Evolutionary conservation across 805 yeast genomes (phyloP).

Genomic region (Jamesozyma gamospora): DNA sequence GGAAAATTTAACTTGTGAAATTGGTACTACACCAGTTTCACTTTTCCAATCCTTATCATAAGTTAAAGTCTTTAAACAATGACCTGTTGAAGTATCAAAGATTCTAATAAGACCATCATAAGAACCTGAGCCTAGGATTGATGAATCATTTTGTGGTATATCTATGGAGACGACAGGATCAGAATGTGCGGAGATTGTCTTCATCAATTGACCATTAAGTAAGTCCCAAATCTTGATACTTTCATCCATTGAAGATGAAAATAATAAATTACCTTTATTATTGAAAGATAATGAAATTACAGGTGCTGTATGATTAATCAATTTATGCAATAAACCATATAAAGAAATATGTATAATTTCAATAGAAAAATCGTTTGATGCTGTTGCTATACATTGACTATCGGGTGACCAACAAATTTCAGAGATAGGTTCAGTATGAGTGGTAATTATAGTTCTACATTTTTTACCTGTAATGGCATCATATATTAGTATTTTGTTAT

Average conservation of each 20-base stretch:
- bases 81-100: slow-evolving; percentile 83
- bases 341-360: slow-evolving; percentile 53
- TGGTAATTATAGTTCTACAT: slow-evolving; percentile 11
- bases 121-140: slow-evolving; percentile 71
- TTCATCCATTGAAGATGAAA: slow-evolving; percentile 84
- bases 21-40: slow-evolving; percentile 47
- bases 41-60: slow-evolving; percentile 67
- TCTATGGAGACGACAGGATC: slow-evolving; percentile 78
- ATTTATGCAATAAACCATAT: slow-evolving; percentile 33
- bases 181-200: slow-evolving; percentile 83
- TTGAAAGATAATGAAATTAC: slow-evolving; percentile 65
- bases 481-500: slow-evolving; percentile 52
- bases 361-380: slow-evolving; percentile 76
- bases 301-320: slow-evolving; percentile 78
- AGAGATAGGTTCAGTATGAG: slow-evolving; percentile 55
- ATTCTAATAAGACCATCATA: slow-evolving; percentile 85
- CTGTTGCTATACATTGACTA: slow-evolving; percentile 63
- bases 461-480: slow-evolving; percentile 32
- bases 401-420: slow-evolving; percentile 74
- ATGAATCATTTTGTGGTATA: slow-evolving; percentile 65
- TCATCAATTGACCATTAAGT: slow-evolving; percentile 48
- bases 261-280: slow-evolving; percentile 63
- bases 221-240: slow-evolving; percentile 88
- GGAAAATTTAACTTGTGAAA: slow-evolving; percentile 59
- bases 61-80: slow-evolving; percentile 81